Conservation (phyloP, 2,329 filamentous ascomycete species). For the Arthrinium puccinioides region DNA sequence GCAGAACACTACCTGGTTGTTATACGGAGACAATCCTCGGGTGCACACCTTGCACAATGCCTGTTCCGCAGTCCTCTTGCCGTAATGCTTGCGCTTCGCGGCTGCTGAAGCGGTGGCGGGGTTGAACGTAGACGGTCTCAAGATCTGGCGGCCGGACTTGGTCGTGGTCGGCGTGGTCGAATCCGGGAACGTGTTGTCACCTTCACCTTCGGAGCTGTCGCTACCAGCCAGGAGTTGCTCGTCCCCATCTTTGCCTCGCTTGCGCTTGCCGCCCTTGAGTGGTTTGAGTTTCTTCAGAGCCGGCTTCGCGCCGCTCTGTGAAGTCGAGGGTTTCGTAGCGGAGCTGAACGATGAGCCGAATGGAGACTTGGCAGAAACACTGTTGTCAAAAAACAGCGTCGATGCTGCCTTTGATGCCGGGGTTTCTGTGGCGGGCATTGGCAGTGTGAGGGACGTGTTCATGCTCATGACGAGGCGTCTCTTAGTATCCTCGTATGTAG, state of each 20-base stretch:
- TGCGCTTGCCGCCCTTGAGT: slow-evolving; percentile 23
- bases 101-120: slow-evolving; percentile 37
- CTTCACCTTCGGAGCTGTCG: slow-evolving; percentile 20
- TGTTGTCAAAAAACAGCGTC: neutral
- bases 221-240: slow-evolving; percentile 17
- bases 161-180: slow-evolving; percentile 58
- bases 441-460: slow-evolving; percentile 30
- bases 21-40: slow-evolving; percentile 62
- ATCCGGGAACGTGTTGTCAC: slow-evolving; percentile 11
- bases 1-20: slow-evolving; percentile 80
- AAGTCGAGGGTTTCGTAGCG: neutral
- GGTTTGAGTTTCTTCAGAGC: slow-evolving; percentile 9
- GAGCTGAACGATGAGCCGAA: neutral
- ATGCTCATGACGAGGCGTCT: slow-evolving; percentile 31
- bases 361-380: neutral
- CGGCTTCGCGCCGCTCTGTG: neutral
- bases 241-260: slow-evolving; percentile 21
- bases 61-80: slow-evolving; percentile 53
- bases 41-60: slow-evolving; percentile 66
- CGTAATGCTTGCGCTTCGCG: slow-evolving; percentile 34
- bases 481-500: slow-evolving; percentile 30
- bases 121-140: slow-evolving; percentile 57
- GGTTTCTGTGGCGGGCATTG: slow-evolving; percentile 20
- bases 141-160: slow-evolving; percentile 67
- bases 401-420: slow-evolving; percentile 2